Evolutionary conservation across 2,329 filamentous ascomycete genomes (phyloP), one percentile per base, ranked within the genome.

Genomic region (Talaromyces sp.): DNA sequence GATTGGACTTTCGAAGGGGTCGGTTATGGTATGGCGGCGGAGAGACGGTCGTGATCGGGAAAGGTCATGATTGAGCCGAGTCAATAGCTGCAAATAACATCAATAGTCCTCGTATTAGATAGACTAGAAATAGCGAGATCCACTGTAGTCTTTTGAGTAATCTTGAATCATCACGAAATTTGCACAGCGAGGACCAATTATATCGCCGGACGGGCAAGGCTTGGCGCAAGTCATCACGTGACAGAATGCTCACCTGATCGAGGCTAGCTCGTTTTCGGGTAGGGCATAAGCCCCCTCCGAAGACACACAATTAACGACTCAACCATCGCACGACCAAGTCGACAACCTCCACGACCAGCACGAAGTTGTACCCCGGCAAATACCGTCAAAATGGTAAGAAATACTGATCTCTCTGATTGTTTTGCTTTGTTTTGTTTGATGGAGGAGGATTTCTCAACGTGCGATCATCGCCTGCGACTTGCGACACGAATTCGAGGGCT

Each of bases 1-100:
- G 92, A 0, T 75, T 97, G 58, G 89, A 93, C 68, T 86, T 85
- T 61, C 84, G 90, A 51, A 85, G 83, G 64, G 93, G 93, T 0
- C 80, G 82, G 6, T 75, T 96, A 51, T 97, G 92, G 92, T 97
- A 96, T 77, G 93, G 89, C 38, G 90, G 87, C 27, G 92, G 92
- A 0, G 83, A 89, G 64, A 88, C 85, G 3, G 81, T 96, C 19
- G 69, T 77, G 61, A 59, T 80, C 8, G 84, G 85, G 0, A 74
- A 77, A 61, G 82, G 78, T 1, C 81, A 81, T 61, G 43, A 50
- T 21, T 50, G 24, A 26, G 17, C 11, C n/a, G 19, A 38, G 9
- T 14, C 3, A 9, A 50, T 24, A 12, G 19, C 19, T 12, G 9
- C 10, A 38, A n/a, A 38, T 4, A 7, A 8, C 7, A 38, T n/a